Base-by-base conservation (phyloP, 768 basidiomycete genomes). In the Leccinum uliginosum region DNA sequence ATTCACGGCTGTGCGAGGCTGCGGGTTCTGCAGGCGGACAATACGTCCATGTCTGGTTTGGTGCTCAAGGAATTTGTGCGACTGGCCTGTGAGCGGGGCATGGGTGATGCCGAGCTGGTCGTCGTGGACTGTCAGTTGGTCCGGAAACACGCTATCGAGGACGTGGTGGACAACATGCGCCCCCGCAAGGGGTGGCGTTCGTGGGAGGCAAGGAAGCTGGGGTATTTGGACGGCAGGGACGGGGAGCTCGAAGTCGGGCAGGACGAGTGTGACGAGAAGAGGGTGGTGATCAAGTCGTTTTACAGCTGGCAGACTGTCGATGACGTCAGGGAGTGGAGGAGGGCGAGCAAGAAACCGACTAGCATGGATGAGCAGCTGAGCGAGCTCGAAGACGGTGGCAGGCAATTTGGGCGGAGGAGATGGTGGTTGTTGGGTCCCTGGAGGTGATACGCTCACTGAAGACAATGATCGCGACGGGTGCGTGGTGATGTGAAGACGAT, bases 251-350 rank as follows among this genome's bases (percentile, higher is more conserved):
- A 81, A 69, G 71, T 83, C 9, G 87, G 86, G 46, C 85, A 90
- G n/a, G n/a, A n/a, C n/a, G n/a, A n/a, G 69, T 91, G 90, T 65
- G 91, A 93, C 60, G 78, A 80, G 64, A 71, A 65, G 65, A 76
- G 85, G 24, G 85, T 93, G 24, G 86, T 90, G 51, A 67, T 93
- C 61, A 92, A 92, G 80, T 84, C 87, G 24, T 94, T 92, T 70
- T 87, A 89, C 70, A 84, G 86, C 50, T 91, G 89, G 88, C 88
- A 92, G 76, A 87, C 82, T 10, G 90, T 93, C 35, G 91, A 93
- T 67, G 83, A 78, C 32, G 80, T 78, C 53, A 77, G 87, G 66
- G 86, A 83, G 60, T 79, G 83, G 56, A 89, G 81, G 72, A 68
- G 78, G 62, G 63, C 76, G 44, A 73, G 75, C 53, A 76, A 78